A percentile compares a stretch with the other conserved stretches of the same genome.
Evolutionary conservation across 129 eudicot species (phyloP).

Genomic region (Centella asiatica): DNA sequence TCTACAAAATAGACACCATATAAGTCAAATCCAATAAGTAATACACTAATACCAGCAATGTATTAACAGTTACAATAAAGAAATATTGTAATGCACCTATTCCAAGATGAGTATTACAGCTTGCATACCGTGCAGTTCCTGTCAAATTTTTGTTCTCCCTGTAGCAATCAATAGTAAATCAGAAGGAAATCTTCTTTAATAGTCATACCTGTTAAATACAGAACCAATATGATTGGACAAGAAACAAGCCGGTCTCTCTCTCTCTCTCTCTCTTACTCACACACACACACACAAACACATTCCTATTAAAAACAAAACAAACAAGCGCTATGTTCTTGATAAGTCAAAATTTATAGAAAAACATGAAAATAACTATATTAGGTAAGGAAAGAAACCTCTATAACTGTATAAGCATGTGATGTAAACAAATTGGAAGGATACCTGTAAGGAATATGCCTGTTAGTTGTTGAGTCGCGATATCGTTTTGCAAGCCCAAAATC

Average conservation of each 20-base stretch:
- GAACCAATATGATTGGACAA: no score
- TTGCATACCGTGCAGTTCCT: slow-evolving; percentile 99
- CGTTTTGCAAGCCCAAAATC: slow-evolving; percentile 99
- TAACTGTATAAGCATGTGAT: no score
- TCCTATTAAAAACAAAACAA: no score
- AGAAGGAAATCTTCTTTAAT: no score
- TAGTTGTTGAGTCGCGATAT: slow-evolving; percentile 62
- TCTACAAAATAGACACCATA: slow-evolving; percentile 37
- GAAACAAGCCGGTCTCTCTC: no score
- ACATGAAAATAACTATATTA: no score
- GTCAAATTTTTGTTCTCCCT: slow-evolving; percentile 95
- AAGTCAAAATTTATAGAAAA: no score
- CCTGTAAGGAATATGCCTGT: slow-evolving; percentile 94
- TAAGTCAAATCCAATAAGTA: background rate
- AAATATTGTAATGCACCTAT: slow-evolving; percentile 41
- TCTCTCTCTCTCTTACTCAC: no score
- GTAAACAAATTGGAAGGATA: slow-evolving; percentile 7
- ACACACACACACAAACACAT: no score
- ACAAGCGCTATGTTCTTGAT: no score
- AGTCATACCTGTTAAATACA: no score
- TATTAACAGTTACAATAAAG: background rate
- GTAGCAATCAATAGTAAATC: background rate
- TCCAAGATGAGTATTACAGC: slow-evolving; percentile 97
- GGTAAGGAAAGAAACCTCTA: no score
- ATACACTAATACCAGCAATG: background rate